These are phyloP conservation scores for Cladosporium sp. DNA, from an alignment of 2,329 filamentous ascomycete species.

Conservation along the genomic window DNA sequence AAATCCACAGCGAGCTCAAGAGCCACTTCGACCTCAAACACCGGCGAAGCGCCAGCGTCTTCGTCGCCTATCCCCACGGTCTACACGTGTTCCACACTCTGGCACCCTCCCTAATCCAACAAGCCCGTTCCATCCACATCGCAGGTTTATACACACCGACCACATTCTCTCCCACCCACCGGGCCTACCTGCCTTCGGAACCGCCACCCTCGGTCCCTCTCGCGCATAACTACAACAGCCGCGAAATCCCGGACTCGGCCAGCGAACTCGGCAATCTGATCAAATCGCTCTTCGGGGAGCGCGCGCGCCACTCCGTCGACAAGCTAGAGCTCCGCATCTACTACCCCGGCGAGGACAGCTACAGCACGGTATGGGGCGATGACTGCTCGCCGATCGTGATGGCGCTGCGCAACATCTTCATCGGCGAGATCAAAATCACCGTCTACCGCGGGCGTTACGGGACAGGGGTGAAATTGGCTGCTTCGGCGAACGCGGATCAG, in stretches of 20 bases:
- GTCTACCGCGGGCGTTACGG: conserved; percentile 30
- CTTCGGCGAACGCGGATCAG: conserved; percentile 15
- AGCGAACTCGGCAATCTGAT: conserved; percentile 32
- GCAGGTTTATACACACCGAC: conserved; percentile 34
- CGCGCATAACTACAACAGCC: conserved; percentile 16
- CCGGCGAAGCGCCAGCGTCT: conserved; percentile 34
- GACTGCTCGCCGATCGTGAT: conserved; percentile 34
- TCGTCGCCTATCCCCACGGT: conserved; percentile 38
- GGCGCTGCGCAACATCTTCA: conserved; percentile 34
- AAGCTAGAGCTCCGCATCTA: conserved; percentile 37
- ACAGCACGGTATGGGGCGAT: conserved; percentile 37
- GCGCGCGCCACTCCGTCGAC: conserved; percentile 23
- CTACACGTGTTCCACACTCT: conserved; percentile 36
- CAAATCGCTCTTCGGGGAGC: conserved; percentile 29
- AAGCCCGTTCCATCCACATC: conserved; percentile 38
- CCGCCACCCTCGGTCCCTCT: not conserved
- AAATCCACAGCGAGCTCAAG: conserved; percentile 34
- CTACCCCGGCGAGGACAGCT: conserved; percentile 36
- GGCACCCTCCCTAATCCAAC: conserved; percentile 38
- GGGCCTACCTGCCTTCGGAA: conserved; percentile 23
- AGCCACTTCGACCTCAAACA: conserved; percentile 31
- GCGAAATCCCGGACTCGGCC: conserved; percentile 22
- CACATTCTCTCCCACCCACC: conserved; percentile 19
- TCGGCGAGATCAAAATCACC: conserved; percentile 35
- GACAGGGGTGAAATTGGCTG: conserved; percentile 31